Percentiles rank a stretch among this genome's conserved stretches.
Evolutionary conservation across 164 flowering plant genomes (phyloP).

Genomic region (Piper betle): DNA sequence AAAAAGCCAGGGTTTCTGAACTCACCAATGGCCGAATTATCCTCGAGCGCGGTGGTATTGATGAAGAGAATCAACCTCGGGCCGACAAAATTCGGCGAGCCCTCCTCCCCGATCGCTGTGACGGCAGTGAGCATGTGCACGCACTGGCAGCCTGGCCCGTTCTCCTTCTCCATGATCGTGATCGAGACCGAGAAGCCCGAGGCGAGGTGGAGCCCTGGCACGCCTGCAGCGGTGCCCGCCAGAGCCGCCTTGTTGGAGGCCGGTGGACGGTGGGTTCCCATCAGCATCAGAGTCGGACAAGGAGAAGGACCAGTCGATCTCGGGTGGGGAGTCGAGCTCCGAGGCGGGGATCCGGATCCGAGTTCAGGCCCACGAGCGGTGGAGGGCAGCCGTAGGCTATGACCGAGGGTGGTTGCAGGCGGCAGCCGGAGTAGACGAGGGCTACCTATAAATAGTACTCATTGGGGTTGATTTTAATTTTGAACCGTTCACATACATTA

Average conservation of each 20-base stretch:
- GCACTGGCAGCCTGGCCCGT: conserved; percentile 94
- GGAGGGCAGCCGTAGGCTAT: background rate
- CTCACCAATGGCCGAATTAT: conserved; percentile 94
- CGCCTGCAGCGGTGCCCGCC: too few relatives aligned
- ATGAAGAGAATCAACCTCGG: conserved; percentile 87
- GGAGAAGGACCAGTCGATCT: conserved; percentile 47
- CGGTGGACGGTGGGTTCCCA: conserved; percentile 3
- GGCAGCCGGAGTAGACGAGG: too few relatives aligned
- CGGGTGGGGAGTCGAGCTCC: conserved; percentile 53
- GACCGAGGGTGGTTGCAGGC: too few relatives aligned
- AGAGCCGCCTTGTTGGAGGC: conserved; percentile 7
- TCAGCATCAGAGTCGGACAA: conserved; percentile 18
- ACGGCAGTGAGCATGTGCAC: conserved; percentile 96
- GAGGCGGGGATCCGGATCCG: conserved; percentile 11
- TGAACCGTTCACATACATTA: too few relatives aligned
- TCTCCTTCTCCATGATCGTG: conserved; percentile 84
- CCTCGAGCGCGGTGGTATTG: conserved; percentile 96
- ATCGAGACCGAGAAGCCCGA: conserved; percentile 76
- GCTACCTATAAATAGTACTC: too few relatives aligned
- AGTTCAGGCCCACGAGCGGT: background rate
- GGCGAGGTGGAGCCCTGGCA: conserved; percentile 80
- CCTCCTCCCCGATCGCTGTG: conserved; percentile 94
- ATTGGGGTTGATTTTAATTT: too few relatives aligned
- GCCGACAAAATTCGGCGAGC: conserved; percentile 73
- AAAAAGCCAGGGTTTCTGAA: background rate